Percentiles rank a stretch among this genome's conserved stretches.
phyloP scores from a whole-genome alignment of 805 yeast genomes.

The Metschnikowia aberdeeniae region DNA sequence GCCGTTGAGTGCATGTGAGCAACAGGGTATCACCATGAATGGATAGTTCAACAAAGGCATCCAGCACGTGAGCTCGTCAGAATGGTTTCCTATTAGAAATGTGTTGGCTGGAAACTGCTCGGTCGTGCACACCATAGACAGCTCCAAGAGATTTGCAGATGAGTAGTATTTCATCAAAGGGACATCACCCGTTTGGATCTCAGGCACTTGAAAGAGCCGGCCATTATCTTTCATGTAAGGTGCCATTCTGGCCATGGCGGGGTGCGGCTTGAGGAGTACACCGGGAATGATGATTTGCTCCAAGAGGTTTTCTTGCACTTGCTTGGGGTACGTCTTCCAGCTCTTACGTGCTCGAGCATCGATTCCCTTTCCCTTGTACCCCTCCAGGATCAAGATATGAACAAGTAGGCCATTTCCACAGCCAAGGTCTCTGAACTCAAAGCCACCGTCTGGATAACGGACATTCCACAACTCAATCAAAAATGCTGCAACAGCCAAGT shows the following conservation, averaged over 20 bases:
- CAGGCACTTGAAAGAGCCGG: conserved; percentile 52
- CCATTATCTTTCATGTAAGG: conserved; percentile 62
- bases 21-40: conserved; percentile 90
- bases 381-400: conserved; percentile 70
- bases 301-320: conserved; percentile 51
- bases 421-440: conserved; percentile 84
- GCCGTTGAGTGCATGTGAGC: conserved; percentile 85
- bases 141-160: conserved; percentile 47
- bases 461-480: conserved; percentile 79
- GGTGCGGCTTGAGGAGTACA: conserved; percentile 65
- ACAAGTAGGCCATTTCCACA: conserved; percentile 93
- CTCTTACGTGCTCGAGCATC: conserved; percentile 89
- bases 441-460: conserved; percentile 40
- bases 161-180: conserved; percentile 54
- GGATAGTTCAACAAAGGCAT: conserved; percentile 84
- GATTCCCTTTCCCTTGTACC: conserved; percentile 76
- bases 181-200: conserved; percentile 21
- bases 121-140: conserved; percentile 49
- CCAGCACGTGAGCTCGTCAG: conserved; percentile 95
- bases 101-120: conserved; percentile 68
- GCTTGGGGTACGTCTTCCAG: conserved; percentile 73
- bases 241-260: conserved; percentile 48
- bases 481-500: conserved; percentile 92
- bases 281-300: conserved; percentile 86
- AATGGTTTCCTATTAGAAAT: conserved; percentile 89